Conservation (phyloP, 345 rosid species). For the Reutealis trisperma region DNA sequence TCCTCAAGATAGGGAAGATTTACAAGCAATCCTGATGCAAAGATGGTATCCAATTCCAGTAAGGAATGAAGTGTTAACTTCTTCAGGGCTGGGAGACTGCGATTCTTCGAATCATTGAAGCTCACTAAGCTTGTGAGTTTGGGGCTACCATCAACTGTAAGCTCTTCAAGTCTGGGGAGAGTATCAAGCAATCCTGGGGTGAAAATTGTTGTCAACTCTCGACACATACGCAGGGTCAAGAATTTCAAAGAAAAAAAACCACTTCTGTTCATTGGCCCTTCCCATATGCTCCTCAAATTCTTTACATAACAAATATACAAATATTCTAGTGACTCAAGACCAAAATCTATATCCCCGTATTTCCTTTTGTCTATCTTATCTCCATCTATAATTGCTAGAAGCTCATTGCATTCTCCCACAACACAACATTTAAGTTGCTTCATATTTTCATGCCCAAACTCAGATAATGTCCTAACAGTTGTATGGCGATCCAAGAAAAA, state of each 20-base stretch:
- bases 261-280: not conserved
- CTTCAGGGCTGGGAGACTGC: not conserved
- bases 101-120: too few species aligned
- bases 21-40: conserved; percentile 10
- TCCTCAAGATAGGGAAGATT: conserved; percentile 21
- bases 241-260: not conserved
- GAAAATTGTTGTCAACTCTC: not conserved
- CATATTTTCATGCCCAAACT: conserved; percentile 6
- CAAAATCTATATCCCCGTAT: not conserved
- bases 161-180: not conserved
- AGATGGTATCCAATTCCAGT: conserved; percentile 7
- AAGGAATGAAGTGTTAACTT: not conserved
- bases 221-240: not conserved
- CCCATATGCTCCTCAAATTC: conserved; percentile 9
- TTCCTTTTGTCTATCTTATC: too few species aligned
- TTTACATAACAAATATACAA: not conserved
- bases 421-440: not conserved
- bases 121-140: not conserved
- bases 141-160: conserved; percentile 3
- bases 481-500: conserved; percentile 15
- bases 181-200: not conserved
- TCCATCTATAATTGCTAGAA: not conserved
- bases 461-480: not conserved
- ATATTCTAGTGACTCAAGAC: not conserved
- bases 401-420: conserved; percentile 8